Percentiles rank a stretch among this genome's conserved stretches.
phyloP scores from a whole-genome alignment of 352 stramenopile species.

The Phytophthora pisi region DNA sequence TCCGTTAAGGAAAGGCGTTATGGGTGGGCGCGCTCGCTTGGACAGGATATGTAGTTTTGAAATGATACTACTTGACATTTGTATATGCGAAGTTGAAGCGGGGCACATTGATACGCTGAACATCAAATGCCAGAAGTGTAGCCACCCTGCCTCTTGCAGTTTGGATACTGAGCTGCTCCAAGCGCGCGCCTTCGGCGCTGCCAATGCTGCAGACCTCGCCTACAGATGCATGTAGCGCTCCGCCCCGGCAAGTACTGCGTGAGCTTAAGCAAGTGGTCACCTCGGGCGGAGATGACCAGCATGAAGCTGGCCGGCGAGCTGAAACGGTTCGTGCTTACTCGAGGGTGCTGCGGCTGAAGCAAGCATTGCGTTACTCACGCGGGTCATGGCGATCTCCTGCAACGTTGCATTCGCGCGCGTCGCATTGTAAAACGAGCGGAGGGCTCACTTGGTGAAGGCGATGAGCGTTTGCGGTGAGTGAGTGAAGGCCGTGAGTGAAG shows the following conservation, averaged over 20 bases:
- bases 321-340: not conserved
- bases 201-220: not conserved
- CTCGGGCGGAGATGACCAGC: not conserved
- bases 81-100: slow-evolving; percentile 16
- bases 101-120: slow-evolving; percentile 3
- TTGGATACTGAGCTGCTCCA: not conserved
- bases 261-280: not conserved
- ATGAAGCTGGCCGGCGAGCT: not conserved
- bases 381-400: not conserved
- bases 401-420: not conserved
- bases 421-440: not conserved
- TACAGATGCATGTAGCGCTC: not conserved
- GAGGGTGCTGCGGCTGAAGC: not conserved
- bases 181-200: not conserved
- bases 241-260: not conserved
- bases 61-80: not conserved
- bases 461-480: not conserved
- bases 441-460: not conserved
- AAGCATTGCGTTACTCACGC: not conserved
- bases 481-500: not conserved
- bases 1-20: slow-evolving; percentile 17
- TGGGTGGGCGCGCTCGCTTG: not conserved
- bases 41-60: slow-evolving; percentile 8
- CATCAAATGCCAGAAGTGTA: slow-evolving; percentile 13
- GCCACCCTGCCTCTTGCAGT: not conserved